These are phyloP conservation scores for Pichia inconspicua DNA, from an alignment of 1,139 yeast species.

Conservation along the genomic window DNA sequence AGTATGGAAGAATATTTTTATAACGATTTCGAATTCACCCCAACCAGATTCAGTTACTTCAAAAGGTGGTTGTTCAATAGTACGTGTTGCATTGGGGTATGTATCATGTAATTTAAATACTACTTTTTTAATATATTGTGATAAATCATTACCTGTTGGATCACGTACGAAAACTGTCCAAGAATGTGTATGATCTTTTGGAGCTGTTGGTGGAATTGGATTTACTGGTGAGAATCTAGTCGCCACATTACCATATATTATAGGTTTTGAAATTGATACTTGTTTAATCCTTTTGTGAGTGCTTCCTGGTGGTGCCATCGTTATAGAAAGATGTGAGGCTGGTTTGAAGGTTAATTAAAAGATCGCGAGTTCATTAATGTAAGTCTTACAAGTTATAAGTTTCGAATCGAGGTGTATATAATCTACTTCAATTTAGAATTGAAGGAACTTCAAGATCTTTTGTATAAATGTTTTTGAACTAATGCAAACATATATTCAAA, in stretches of 20 bases:
- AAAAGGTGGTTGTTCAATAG: slow-evolving; percentile 84
- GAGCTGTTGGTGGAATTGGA: slow-evolving; percentile 68
- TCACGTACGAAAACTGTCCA: slow-evolving; percentile 95
- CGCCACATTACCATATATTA: slow-evolving; percentile 82
- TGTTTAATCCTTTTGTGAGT: slow-evolving; percentile 36
- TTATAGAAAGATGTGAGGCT: not conserved
- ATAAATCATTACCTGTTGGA: slow-evolving; percentile 72
- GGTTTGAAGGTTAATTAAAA: not conserved
- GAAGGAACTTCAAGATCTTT: too few relatives aligned
- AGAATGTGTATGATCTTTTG: slow-evolving; percentile 84
- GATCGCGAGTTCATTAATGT: not conserved
- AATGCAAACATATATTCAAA: too few relatives aligned
- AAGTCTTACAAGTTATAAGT: too few relatives aligned
- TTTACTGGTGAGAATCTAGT: slow-evolving; percentile 29
- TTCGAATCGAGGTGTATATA: not conserved
- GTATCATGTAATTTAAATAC: slow-evolving; percentile 94
- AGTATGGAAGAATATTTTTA: slow-evolving; percentile 75
- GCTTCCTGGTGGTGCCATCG: slow-evolving; percentile 28
- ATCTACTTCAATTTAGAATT: too few relatives aligned
- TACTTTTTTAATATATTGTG: slow-evolving; percentile 80
- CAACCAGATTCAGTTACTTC: slow-evolving; percentile 97
- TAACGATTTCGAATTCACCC: slow-evolving; percentile 96
- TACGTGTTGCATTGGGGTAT: slow-evolving; percentile 74
- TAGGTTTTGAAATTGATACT: slow-evolving; percentile 75
- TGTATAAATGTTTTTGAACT: too few relatives aligned